These are phyloP conservation scores for Irpex sp. DNA, from an alignment of 1,284 basidiomycete species.

Conservation along the genomic window DNA sequence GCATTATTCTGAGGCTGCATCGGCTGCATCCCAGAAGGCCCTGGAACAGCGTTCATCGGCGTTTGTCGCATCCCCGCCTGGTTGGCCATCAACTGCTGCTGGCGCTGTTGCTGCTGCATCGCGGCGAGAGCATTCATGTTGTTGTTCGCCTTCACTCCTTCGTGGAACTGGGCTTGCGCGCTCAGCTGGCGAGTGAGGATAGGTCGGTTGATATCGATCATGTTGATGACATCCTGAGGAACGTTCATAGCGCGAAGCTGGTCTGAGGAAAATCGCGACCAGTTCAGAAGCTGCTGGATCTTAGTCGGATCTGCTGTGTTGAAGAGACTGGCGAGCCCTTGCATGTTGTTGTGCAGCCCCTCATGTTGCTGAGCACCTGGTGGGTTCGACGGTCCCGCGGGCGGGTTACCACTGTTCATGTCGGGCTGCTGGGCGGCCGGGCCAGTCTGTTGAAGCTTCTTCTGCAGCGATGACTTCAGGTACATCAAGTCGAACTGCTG, in stretches of 20 bases:
- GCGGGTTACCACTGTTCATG: background rate
- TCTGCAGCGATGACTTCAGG: constrained; percentile 24
- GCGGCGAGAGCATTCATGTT: background rate
- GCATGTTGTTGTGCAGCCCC: background rate
- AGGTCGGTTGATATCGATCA: constrained; percentile 55
- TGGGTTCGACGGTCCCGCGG: background rate
- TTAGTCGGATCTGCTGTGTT: constrained; percentile 22
- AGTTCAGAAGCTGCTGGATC: constrained; percentile 40
- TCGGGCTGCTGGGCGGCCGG: background rate
- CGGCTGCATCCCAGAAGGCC: background rate
- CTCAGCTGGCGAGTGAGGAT: constrained; percentile 35
- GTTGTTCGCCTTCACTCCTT: constrained; percentile 14
- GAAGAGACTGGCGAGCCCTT: constrained; percentile 3
- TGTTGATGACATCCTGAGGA: constrained; percentile 46
- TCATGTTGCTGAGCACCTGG: background rate
- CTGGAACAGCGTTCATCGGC: background rate
- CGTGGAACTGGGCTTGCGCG: constrained; percentile 41
- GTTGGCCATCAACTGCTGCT: constrained; percentile 2
- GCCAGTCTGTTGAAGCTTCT: constrained; percentile 5
- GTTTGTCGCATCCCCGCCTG: background rate
- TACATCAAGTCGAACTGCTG: constrained; percentile 55
- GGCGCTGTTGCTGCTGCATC: constrained; percentile 3
- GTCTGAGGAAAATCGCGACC: constrained; percentile 36
- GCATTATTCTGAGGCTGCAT: background rate
- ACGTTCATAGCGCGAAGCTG: constrained; percentile 53